These are phyloP conservation scores for Salix exigua DNA, from an alignment of 345 rosid genomes.

Conservation along the genomic window DNA sequence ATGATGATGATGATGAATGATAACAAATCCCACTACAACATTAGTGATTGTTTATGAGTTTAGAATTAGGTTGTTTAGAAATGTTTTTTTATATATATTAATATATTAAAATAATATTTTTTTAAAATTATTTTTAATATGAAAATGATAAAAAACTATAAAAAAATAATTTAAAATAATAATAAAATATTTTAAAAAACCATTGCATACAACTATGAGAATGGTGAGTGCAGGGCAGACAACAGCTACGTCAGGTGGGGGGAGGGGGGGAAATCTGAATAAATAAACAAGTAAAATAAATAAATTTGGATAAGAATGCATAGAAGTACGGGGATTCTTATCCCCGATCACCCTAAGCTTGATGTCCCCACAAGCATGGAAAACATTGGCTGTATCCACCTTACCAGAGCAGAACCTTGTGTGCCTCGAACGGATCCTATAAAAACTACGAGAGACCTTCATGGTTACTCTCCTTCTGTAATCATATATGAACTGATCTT, in stretches of 20 bases:
- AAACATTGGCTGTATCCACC: background rate
- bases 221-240: background rate
- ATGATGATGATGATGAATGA: too few relatives aligned
- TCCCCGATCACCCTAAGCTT: background rate
- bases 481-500: background rate
- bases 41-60: too few relatives aligned
- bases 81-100: too few relatives aligned
- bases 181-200: too few relatives aligned
- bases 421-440: background rate
- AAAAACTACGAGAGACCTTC: background rate
- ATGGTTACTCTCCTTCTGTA: background rate
- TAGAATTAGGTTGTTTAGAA: too few relatives aligned
- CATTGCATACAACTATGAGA: too few relatives aligned
- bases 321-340: conserved; percentile 12
- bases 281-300: background rate
- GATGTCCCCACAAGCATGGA: background rate
- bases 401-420: background rate
- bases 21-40: too few relatives aligned
- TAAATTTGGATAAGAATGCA: conserved; percentile 6
- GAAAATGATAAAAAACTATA: too few relatives aligned
- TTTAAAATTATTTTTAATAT: too few relatives aligned
- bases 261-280: background rate
- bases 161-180: too few relatives aligned
- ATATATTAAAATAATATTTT: too few relatives aligned
- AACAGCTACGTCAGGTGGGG: background rate